Evolutionary conservation across 2,329 filamentous ascomycete species (phyloP), one percentile per base, ranked within the genome.

Genomic region (Drechslerella coelobrocha): DNA sequence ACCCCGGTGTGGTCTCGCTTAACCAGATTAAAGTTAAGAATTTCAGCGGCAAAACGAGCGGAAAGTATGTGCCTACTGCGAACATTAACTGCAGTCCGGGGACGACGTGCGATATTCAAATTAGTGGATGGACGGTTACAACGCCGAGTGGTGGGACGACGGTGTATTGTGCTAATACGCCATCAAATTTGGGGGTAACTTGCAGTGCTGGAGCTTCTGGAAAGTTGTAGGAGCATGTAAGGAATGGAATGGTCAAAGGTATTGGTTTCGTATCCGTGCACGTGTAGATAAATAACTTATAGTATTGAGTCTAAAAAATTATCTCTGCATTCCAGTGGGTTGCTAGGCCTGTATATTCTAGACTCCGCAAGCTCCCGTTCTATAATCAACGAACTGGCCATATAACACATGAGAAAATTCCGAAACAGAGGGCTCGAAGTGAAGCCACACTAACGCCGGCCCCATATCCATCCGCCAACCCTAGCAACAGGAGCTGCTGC

Each of bases 31-130:
- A 77, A 2, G 78, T 81, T 57, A 75, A 77, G 19, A 77, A 77
- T 3, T 79, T 81, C 54, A 76, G 75, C 2, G 80, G 81, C 0
- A 79, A 76, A 6, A 81, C 80, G 0, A 79, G 76, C 34, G 75
- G 73, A 0, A 78, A 78, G 48, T 78, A 82, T 65, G 76, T 76
- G 2, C 76, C 77, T 0, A 77, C 78, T 0, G 78, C 77, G 1
- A 80, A 80, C 61, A 55, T 82, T 7, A 73, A 81, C 61, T 82
- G 80, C 52, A 77, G 78, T 1, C 73, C 76, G 1, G 73, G 74
- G 14, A 80, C 79, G 0, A 79, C 77, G 2, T 82, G 80, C 61
- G 78, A 76, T 53, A 74, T 81, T 19, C 73, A 74, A 9, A 73
- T 81, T 21, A 73, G 47, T 3, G 72, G 66, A 1, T 81, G 78